Percentiles rank a stretch among this genome's conserved stretches.
Evolutionary conservation across 805 yeast genomes (phyloP).

Genomic region (Yamadazyma paraphyllophila): DNA sequence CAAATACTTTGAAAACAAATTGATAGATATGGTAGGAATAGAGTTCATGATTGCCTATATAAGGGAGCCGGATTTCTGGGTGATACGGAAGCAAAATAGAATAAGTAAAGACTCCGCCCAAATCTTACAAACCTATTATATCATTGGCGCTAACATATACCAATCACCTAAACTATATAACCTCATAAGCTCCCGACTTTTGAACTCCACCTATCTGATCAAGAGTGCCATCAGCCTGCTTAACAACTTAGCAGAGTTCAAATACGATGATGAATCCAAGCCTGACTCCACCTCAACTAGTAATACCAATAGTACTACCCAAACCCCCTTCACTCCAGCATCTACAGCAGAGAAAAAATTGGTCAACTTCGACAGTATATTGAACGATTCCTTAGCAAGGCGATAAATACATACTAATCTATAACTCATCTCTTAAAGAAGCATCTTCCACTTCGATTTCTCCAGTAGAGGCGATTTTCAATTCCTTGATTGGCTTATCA

Average conservation of each 20-base stretch:
- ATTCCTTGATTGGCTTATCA: slow-evolving; percentile 67
- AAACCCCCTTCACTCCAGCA: slow-evolving; percentile 10
- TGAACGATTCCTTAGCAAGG: slow-evolving; percentile 7
- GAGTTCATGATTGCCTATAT: slow-evolving; percentile 77
- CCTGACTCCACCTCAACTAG: not conserved
- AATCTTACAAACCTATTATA: slow-evolving; percentile 74
- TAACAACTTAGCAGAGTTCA: slow-evolving; percentile 26
- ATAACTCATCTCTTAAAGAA: slow-evolving; percentile 15
- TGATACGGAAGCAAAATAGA: slow-evolving; percentile 78
- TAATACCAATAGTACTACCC: slow-evolving; percentile 3
- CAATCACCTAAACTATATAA: slow-evolving; percentile 81
- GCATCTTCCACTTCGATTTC: slow-evolving; percentile 40
- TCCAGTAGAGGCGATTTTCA: slow-evolving; percentile 71
- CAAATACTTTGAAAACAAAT: slow-evolving; percentile 49
- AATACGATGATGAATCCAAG: slow-evolving; percentile 6
- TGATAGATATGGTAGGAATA: slow-evolving; percentile 76
- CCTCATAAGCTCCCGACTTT: slow-evolving; percentile 66
- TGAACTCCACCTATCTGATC: slow-evolving; percentile 35
- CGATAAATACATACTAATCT: not conserved
- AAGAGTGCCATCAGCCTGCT: slow-evolving; percentile 33
- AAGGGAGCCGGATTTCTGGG: slow-evolving; percentile 92
- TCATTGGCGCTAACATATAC: slow-evolving; percentile 88
- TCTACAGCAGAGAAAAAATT: slow-evolving; percentile 1
- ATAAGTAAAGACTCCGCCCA: slow-evolving; percentile 38
- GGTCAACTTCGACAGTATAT: slow-evolving; percentile 8